Conservation (phyloP, 2,329 filamentous ascomycete genomes). For the Neonectria magnoliae region DNA sequence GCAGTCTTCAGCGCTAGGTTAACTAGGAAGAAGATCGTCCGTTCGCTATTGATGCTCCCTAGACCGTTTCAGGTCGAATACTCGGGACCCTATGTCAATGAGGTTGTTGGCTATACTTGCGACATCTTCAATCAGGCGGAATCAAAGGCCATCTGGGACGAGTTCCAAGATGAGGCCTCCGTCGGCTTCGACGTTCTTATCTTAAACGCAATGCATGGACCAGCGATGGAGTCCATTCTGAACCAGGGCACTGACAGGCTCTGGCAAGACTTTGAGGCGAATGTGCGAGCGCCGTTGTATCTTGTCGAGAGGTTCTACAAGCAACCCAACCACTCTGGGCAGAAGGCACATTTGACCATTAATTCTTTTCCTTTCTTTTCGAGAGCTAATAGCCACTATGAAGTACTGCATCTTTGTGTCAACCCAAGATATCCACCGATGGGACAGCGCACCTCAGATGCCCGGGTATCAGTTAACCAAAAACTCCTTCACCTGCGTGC, state of each 20-base stretch:
- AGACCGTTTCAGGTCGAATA: slow-evolving; percentile 26
- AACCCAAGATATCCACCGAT: slow-evolving; percentile 42
- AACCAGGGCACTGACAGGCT: slow-evolving; percentile 35
- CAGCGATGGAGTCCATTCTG: slow-evolving; percentile 24
- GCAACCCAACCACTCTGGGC: slow-evolving; percentile 19
- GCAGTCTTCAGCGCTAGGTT: neutral
- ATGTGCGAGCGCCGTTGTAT: slow-evolving; percentile 30
- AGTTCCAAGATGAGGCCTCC: slow-evolving; percentile 2
- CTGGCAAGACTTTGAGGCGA: slow-evolving; percentile 37
- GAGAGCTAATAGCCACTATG: fast-evolving
- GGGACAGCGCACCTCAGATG: slow-evolving; percentile 28
- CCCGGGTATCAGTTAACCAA: slow-evolving; percentile 52
- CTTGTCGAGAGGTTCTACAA: slow-evolving; percentile 33
- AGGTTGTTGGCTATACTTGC: neutral
- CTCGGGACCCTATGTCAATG: slow-evolving; percentile 9
- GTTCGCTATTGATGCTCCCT: neutral
- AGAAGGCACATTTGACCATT: slow-evolving; percentile 19
- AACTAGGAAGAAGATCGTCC: neutral
- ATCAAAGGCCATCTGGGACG: slow-evolving; percentile 21
- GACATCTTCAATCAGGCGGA: slow-evolving; percentile 19
- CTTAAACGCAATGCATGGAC: slow-evolving; percentile 24
- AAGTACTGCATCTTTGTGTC: slow-evolving; percentile 30
- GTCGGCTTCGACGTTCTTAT: slow-evolving; percentile 25
- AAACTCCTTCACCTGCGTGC: slow-evolving; percentile 44
- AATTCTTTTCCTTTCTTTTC: no score